These are phyloP conservation scores for Aspergillus bertholletiae DNA, from an alignment of 495 filamentous ascomycete species.

Conservation along the genomic window DNA sequence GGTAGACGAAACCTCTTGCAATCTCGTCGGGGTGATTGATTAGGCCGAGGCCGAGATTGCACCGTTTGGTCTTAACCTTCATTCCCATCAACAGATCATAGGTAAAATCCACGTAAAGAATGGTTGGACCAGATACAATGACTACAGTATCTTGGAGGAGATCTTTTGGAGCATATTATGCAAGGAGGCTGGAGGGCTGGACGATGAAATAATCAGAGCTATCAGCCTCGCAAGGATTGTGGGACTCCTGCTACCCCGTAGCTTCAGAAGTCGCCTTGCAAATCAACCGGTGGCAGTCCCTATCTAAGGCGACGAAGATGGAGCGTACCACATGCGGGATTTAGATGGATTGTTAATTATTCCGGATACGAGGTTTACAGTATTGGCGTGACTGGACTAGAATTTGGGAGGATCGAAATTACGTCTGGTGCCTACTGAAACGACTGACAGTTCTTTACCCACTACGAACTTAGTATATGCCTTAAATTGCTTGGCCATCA, in stretches of 20 bases:
- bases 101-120: slow-evolving; percentile 31
- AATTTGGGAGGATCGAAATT: no score
- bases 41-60: slow-evolving; percentile 38
- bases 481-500: no score
- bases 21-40: slow-evolving; percentile 39
- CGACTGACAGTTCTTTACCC: no score
- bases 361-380: slow-evolving; percentile 28
- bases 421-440: no score
- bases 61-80: slow-evolving; percentile 37
- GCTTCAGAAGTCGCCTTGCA: slow-evolving; percentile 38
- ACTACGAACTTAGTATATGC: no score
- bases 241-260: slow-evolving; percentile 31
- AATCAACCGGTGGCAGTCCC: slow-evolving; percentile 31
- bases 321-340: slow-evolving; percentile 35
- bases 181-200: slow-evolving; percentile 26
- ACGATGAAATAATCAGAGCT: slow-evolving; percentile 18
- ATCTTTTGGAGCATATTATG: slow-evolving; percentile 33
- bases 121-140: slow-evolving; percentile 34
- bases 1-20: slow-evolving; percentile 28
- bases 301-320: slow-evolving; percentile 33
- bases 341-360: slow-evolving; percentile 37
- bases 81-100: slow-evolving; percentile 31
- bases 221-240: slow-evolving; percentile 36
- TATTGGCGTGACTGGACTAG: no score
- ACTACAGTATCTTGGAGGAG: slow-evolving; percentile 28